Percentiles rank a stretch among this genome's conserved stretches.
phyloP scores from a whole-genome alignment of 129 eudicot genomes.

The Heracleum sosnowskyi region DNA sequence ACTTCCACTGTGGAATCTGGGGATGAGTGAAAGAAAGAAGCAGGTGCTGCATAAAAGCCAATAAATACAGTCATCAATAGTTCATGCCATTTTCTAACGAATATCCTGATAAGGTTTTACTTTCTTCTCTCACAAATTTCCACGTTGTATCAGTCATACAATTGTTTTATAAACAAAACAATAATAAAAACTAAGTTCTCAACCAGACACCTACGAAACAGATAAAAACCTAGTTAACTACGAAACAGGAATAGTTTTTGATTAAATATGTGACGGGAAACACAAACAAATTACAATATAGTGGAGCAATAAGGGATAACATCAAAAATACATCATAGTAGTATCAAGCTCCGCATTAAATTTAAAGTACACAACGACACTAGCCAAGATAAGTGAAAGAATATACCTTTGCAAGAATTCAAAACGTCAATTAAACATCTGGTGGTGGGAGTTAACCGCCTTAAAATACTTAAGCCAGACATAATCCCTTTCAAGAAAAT shows the following conservation, averaged over 20 bases:
- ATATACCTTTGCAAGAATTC: constrained; percentile 40
- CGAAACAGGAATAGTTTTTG: neutral
- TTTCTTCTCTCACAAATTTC: neutral
- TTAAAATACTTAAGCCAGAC: constrained; percentile 41
- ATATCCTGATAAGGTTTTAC: neutral
- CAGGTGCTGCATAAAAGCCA: constrained; percentile 30
- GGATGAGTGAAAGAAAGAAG: constrained; percentile 45
- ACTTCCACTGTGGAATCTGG: constrained; percentile 48
- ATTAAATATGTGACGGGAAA: neutral
- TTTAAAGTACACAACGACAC: neutral
- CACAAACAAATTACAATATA: neutral
- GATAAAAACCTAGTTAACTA: neutral
- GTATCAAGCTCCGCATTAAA: neutral
- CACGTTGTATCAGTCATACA: neutral
- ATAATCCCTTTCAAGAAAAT: neutral
- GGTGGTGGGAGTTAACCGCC: constrained; percentile 37
- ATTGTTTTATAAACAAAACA: neutral
- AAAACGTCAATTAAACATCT: constrained; percentile 18
- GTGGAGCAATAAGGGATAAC: neutral
- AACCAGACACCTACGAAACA: neutral
- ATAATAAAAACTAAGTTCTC: neutral
- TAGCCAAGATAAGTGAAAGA: neutral
- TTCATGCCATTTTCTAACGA: neutral
- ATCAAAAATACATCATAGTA: neutral
- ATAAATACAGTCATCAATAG: constrained; percentile 2